Evolutionary conservation across 148 eudicot species (phyloP).

Genomic region (Suaeda aralocaspica): DNA sequence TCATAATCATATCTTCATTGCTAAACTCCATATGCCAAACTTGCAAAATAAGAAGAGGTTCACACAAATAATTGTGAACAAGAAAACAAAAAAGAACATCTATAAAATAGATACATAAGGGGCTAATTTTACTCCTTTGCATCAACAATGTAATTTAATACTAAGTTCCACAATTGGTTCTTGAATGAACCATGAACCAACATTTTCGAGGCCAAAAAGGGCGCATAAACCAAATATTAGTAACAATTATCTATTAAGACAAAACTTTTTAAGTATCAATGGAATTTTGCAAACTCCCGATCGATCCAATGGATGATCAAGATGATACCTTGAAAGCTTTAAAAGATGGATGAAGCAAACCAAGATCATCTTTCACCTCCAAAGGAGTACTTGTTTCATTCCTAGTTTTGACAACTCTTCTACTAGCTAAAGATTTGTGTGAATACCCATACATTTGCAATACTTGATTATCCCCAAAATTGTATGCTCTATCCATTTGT

Average conservation of each 20-base stretch:
- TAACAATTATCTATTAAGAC: not conserved
- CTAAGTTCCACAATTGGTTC: not conserved
- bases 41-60: not conserved
- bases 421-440: slow-evolving; percentile 54
- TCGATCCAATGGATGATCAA: slow-evolving; percentile 15
- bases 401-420: slow-evolving; percentile 47
- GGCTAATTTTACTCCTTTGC: slow-evolving; percentile 1
- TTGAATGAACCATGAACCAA: slow-evolving; percentile 3
- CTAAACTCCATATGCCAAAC: not conserved
- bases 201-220: not conserved
- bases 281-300: slow-evolving; percentile 7
- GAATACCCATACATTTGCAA: slow-evolving; percentile 64
- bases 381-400: slow-evolving; percentile 56
- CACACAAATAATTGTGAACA: not conserved
- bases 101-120: not conserved
- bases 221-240: not conserved
- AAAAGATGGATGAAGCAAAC: slow-evolving; percentile 59
- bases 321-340: slow-evolving; percentile 45
- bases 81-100: not conserved
- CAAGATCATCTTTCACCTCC: slow-evolving; percentile 48
- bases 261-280: not conserved
- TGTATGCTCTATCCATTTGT: slow-evolving; percentile 75
- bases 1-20: not conserved
- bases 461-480: slow-evolving; percentile 74
- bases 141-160: slow-evolving; percentile 5